phyloP scores from a whole-genome alignment of 768 basidiomycete species.

The Psilocybe tampanensis region DNA sequence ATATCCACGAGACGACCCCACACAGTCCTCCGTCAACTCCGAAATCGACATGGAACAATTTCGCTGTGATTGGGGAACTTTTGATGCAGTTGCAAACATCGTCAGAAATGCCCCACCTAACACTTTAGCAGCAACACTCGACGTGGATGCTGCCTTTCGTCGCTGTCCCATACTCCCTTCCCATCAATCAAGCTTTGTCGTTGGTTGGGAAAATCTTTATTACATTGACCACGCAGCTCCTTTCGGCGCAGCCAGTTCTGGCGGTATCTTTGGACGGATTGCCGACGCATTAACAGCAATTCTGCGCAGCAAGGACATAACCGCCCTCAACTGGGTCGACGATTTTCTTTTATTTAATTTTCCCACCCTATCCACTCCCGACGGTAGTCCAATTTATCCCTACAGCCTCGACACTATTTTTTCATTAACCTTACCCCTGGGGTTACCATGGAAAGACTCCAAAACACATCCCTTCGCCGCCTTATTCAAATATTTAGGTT shows the following conservation, averaged over 20 bases:
- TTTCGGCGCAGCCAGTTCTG: slow-evolving; percentile 5
- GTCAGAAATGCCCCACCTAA: slow-evolving; percentile 29
- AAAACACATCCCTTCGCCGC: slow-evolving; percentile 29
- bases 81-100: slow-evolving; percentile 7
- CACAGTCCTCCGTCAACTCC: slow-evolving; percentile 30
- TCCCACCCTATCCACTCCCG: neutral
- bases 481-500: slow-evolving; percentile 38
- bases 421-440: slow-evolving; percentile 21
- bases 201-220: slow-evolving; percentile 22
- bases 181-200: slow-evolving; percentile 24
- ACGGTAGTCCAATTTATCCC: neutral
- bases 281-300: slow-evolving; percentile 33
- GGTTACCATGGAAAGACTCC: slow-evolving; percentile 37
- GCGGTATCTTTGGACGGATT: slow-evolving; percentile 5
- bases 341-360: slow-evolving; percentile 32
- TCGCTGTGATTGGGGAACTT: slow-evolving; percentile 25
- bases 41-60: slow-evolving; percentile 31
- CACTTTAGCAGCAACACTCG: slow-evolving; percentile 36
- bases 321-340: slow-evolving; percentile 37
- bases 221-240: slow-evolving; percentile 30
- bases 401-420: slow-evolving; percentile 27
- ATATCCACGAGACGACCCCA: slow-evolving; percentile 23
- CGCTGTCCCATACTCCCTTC: slow-evolving; percentile 32
- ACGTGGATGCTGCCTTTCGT: slow-evolving; percentile 38
- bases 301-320: slow-evolving; percentile 12